phyloP scores from a whole-genome alignment of 352 stramenopile genomes.

The Thalassiosira tumida region DNA sequence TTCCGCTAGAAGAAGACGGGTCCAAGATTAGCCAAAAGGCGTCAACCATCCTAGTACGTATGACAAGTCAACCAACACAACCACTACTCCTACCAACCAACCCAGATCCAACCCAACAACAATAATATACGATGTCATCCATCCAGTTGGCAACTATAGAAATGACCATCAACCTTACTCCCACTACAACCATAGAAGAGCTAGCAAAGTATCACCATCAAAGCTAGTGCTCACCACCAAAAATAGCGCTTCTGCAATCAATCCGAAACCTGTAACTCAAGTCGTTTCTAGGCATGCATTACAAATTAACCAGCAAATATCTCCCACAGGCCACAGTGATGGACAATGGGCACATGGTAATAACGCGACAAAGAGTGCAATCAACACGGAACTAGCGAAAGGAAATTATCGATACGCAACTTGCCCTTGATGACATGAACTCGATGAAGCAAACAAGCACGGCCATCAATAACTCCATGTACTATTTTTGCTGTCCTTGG shows the following conservation, averaged over 20 bases:
- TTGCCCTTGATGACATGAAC: constrained; percentile 7
- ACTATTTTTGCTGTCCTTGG: constrained; percentile 48
- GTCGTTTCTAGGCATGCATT: constrained; percentile 59
- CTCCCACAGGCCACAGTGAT: constrained; percentile 59
- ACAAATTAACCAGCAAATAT: constrained; percentile 26
- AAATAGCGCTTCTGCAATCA: background rate
- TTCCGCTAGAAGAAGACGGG: too few species aligned
- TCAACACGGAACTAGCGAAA: constrained; percentile 42
- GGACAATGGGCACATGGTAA: constrained; percentile 74
- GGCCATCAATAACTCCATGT: constrained; percentile 20
- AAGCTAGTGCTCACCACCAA: background rate
- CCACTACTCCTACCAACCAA: too few species aligned
- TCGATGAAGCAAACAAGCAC: constrained; percentile 20
- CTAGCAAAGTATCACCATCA: background rate
- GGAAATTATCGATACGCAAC: constrained; percentile 7
- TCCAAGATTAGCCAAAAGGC: too few species aligned
- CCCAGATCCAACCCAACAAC: too few species aligned
- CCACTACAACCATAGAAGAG: background rate
- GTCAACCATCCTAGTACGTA: too few species aligned
- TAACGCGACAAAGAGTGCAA: constrained; percentile 39
- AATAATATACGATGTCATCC: too few species aligned
- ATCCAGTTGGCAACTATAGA: too few species aligned
- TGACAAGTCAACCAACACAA: background rate
- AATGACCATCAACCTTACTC: too few species aligned
- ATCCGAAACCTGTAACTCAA: constrained; percentile 18